Conservation (phyloP, 805 yeast genomes). For the Torulaspora indica region DNA sequence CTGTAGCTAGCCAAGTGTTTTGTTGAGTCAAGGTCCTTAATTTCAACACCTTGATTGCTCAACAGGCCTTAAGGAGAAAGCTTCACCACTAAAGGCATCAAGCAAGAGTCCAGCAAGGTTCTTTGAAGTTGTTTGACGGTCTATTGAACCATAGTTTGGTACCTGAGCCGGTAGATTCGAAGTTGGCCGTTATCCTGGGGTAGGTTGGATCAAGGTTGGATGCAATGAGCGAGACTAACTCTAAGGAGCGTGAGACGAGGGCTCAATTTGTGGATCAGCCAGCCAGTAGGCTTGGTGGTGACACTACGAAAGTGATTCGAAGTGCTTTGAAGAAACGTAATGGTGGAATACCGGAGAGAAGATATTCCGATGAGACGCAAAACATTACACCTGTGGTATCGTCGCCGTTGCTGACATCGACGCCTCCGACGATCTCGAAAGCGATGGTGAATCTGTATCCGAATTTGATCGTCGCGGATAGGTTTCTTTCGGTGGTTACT, state of each 20-base stretch:
- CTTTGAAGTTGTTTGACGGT: not conserved
- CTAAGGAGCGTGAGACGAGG: conserved; percentile 24
- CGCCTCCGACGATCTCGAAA: conserved; percentile 88
- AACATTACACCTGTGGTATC: conserved; percentile 36
- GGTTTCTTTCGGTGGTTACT: conserved; percentile 64
- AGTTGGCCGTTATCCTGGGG: not conserved
- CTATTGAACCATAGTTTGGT: not conserved
- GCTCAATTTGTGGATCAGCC: conserved; percentile 31
- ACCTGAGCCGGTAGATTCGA: not conserved
- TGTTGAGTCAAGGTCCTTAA: conserved; percentile 8
- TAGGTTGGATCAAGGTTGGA: not conserved
- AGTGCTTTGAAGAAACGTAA: conserved; percentile 27
- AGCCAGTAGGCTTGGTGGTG: conserved; percentile 29
- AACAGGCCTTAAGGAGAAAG: conserved; percentile 4
- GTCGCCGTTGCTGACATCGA: conserved; percentile 78
- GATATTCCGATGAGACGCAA: conserved; percentile 9
- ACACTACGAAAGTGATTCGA: conserved; percentile 26
- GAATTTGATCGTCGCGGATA: conserved; percentile 68
- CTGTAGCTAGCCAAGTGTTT: not conserved
- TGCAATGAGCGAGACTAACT: conserved; percentile 19
- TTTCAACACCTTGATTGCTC: conserved; percentile 2
- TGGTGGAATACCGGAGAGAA: conserved; percentile 3
- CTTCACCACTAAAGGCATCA: not conserved
- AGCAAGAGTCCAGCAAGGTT: not conserved
- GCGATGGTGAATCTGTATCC: conserved; percentile 83